These are phyloP conservation scores for Rosa persica DNA, from an alignment of 306 rosid species.

Conservation along the genomic window DNA sequence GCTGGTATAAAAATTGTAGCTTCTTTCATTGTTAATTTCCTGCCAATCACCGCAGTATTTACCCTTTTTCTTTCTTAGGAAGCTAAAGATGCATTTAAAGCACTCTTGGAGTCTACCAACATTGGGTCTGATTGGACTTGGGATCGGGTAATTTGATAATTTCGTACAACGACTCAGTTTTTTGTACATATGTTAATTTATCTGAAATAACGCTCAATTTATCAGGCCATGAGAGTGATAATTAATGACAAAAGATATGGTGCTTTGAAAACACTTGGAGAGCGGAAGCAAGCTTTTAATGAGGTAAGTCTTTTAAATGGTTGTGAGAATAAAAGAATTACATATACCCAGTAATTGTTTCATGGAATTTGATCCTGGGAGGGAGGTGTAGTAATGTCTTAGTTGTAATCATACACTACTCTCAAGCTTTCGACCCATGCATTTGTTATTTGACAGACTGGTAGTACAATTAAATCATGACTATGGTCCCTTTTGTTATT, in stretches of 20 bases:
- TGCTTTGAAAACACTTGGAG: conserved; percentile 85
- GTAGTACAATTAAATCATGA: not conserved
- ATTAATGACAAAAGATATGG: conserved; percentile 91
- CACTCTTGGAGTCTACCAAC: conserved; percentile 76
- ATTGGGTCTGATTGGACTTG: conserved; percentile 96
- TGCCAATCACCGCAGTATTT: conserved; percentile 16
- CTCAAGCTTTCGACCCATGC: not conserved
- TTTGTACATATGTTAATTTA: not conserved
- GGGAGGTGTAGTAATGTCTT: not conserved
- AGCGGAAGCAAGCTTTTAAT: conserved; percentile 88
- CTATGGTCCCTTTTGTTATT: not conserved
- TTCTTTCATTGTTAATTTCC: conserved; percentile 16
- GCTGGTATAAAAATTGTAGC: conserved; percentile 40
- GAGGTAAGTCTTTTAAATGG: conserved; percentile 58
- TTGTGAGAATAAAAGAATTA: not conserved
- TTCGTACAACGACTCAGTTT: not conserved
- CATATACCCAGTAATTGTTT: not conserved
- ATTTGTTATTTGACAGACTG: not conserved
- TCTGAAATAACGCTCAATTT: conserved; percentile 27
- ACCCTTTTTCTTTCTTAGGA: conserved; percentile 49
- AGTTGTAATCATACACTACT: not conserved
- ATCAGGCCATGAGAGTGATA: conserved; percentile 84
- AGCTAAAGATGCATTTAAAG: conserved; percentile 85
- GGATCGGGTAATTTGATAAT: conserved; percentile 77
- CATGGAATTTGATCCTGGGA: not conserved